phyloP scores from a whole-genome alignment of 257 asterid genomes.

The Forsythia viridissima region DNA sequence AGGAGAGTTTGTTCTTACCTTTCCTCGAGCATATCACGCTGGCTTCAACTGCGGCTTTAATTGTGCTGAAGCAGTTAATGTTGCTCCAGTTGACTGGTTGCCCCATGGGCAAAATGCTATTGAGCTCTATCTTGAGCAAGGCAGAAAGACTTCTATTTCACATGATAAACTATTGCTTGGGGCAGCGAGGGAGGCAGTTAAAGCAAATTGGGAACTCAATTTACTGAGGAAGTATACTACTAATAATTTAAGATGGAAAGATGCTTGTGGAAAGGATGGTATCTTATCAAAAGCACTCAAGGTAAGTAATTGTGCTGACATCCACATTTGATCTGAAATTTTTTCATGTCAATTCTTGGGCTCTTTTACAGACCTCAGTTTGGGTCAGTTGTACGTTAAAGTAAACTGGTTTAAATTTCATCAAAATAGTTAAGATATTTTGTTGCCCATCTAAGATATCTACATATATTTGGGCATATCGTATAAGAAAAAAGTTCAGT shows the following conservation, averaged over 20 bases:
- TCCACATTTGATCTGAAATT: neutral
- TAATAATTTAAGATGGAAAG: constrained; percentile 80
- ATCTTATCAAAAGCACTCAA: constrained; percentile 73
- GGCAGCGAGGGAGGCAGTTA: constrained; percentile 96
- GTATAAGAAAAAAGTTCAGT: neutral
- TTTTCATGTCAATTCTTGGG: neutral
- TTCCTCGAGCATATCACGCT: constrained; percentile 99
- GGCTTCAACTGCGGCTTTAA: constrained; percentile 95
- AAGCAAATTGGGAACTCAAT: constrained; percentile 92
- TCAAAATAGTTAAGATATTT: neutral
- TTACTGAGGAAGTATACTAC: constrained; percentile 71
- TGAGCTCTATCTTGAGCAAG: constrained; percentile 82
- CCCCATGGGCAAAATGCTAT: constrained; percentile 95
- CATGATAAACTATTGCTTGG: constrained; percentile 96
- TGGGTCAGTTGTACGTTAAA: neutral
- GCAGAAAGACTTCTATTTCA: constrained; percentile 84
- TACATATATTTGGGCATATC: neutral
- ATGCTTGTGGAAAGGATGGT: constrained; percentile 93
- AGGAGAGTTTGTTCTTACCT: constrained; percentile 94
- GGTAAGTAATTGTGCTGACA: constrained; percentile 40
- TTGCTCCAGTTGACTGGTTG: constrained; percentile 99
- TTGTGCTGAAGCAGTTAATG: constrained; percentile 99
- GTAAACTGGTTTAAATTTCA: neutral
- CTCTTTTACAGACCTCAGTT: neutral
- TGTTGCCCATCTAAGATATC: neutral